These are phyloP conservation scores for Cadophora sp. DNA, from an alignment of 2,329 filamentous ascomycete genomes.

Conservation along the genomic window DNA sequence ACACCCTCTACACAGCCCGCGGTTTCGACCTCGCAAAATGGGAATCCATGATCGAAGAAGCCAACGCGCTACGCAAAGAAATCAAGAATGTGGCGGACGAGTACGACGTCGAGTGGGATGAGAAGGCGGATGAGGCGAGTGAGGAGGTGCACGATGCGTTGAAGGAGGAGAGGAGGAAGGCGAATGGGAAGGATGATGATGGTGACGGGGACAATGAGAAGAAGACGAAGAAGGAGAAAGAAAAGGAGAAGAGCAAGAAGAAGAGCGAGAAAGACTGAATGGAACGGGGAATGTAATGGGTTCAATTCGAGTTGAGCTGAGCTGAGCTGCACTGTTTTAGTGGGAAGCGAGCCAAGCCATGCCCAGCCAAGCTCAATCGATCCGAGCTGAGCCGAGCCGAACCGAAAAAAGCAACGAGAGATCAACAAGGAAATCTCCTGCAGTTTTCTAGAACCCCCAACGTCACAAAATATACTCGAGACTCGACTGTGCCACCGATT, in stretches of 20 bases:
- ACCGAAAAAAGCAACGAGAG: no score
- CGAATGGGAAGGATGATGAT: slow-evolving; percentile 47
- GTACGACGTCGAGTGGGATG: slow-evolving; percentile 92
- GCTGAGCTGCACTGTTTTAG: no score
- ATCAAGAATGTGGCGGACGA: slow-evolving; percentile 82
- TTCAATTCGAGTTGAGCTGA: no score
- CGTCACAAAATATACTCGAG: no score
- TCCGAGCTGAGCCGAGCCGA: no score
- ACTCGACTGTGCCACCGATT: no score
- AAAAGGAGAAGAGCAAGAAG: slow-evolving; percentile 21
- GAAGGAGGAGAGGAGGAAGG: slow-evolving; percentile 55
- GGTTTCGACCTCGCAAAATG: slow-evolving; percentile 80
- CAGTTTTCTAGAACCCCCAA: no score
- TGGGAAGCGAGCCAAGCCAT: no score
- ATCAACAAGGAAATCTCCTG: no score
- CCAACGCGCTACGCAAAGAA: slow-evolving; percentile 77
- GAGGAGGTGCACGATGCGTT: slow-evolving; percentile 66
- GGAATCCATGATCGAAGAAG: slow-evolving; percentile 81
- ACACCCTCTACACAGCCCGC: slow-evolving; percentile 74
- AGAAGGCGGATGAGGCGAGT: slow-evolving; percentile 74
- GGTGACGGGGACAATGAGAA: slow-evolving; percentile 47
- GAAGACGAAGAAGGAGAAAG: slow-evolving; percentile 25
- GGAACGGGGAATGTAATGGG: no score
- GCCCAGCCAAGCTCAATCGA: no score
- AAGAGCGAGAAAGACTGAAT: slow-evolving; percentile 4